Percentiles rank a stretch among this genome's conserved stretches.
Conservation (phyloP, 192 early-diverging fungal genomes). For the Bifiguratus adelaidae region DNA sequence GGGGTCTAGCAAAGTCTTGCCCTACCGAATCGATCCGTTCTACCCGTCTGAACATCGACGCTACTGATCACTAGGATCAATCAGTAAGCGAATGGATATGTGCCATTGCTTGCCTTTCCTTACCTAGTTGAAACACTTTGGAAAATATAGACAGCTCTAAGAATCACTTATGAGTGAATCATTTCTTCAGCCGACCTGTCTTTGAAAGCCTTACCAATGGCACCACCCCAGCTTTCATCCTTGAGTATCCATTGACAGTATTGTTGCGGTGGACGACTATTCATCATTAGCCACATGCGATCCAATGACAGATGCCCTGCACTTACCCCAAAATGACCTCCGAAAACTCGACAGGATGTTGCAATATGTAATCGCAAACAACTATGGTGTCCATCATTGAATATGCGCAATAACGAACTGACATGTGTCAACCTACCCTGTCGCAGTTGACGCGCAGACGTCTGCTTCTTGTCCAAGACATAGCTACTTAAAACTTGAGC, state of each 20-base stretch:
- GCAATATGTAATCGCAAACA: constrained; percentile 34
- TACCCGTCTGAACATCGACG: constrained; percentile 55
- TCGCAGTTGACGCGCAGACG: constrained; percentile 10
- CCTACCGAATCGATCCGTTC: constrained; percentile 68
- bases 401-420: too few species aligned
- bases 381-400: constrained; percentile 21
- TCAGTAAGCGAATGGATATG: background rate
- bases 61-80: constrained; percentile 53
- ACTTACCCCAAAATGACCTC: constrained; percentile 53
- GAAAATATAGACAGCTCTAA: constrained; percentile 69
- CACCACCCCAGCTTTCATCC: constrained; percentile 70
- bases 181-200: too few species aligned
- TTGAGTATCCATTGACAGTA: constrained; percentile 62
- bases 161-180: background rate
- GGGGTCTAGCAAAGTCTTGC: too few species aligned
- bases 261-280: too few species aligned
- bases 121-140: background rate
- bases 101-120: background rate
- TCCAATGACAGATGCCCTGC: too few species aligned
- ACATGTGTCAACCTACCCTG: constrained; percentile 15
- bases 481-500: too few species aligned
- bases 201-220: constrained; percentile 60
- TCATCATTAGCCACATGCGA: too few species aligned
- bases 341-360: constrained; percentile 41
- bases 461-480: constrained; percentile 20